Base-by-base conservation (phyloP, 2,329 filamentous ascomycete genomes). In the Phoma sp. region DNA sequence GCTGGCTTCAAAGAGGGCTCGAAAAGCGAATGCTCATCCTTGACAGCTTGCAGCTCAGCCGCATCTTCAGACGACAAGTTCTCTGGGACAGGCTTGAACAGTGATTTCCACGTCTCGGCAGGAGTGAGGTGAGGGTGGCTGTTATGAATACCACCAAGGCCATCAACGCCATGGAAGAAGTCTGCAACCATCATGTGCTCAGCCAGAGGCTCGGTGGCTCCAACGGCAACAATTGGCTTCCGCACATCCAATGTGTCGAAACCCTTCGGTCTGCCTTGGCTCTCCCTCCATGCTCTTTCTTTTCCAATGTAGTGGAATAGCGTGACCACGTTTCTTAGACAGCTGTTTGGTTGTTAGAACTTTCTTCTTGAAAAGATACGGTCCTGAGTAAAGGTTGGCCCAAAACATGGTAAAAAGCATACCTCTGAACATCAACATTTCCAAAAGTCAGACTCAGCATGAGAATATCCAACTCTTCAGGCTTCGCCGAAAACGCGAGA, bases 371-470 rank as follows among this genome's bases (percentile, higher is more conserved):
- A 14, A 12, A 10, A 25, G 23, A 25, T 25, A 25, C 23, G 23
- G 23, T 25, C 23, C 9, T 9, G 14, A 30, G 28, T 9, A 12
- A 25, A 9, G 6, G n/a, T 5, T 17, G 9, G 18, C n/a, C 23
- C 17, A 2, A 34, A 17, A 11, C 20, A 20, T 26, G 15, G 23
- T 17, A 28, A 21, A 11, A 26, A 20, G 50, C 78, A 56, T 74
- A 92, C 90, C 87, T 93, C 59, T 92, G 83, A 14, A 96, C 86
- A 63, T 93, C 87, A 18, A 98, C 91, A 72, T 99, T 99, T 51
- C 95, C 95, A 74, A 95, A 97, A 1, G 93, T 96, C 56, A 97
- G 83, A 1, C 92, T 96, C 51, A 99, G 82, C 75, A 98, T 83
- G 39, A 90, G 76, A 29, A 98, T 81, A 73, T 98, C 91, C 18